These are phyloP conservation scores for Cercospora nicotianae DNA, from an alignment of 2,329 filamentous ascomycete genomes.

Conservation along the genomic window DNA sequence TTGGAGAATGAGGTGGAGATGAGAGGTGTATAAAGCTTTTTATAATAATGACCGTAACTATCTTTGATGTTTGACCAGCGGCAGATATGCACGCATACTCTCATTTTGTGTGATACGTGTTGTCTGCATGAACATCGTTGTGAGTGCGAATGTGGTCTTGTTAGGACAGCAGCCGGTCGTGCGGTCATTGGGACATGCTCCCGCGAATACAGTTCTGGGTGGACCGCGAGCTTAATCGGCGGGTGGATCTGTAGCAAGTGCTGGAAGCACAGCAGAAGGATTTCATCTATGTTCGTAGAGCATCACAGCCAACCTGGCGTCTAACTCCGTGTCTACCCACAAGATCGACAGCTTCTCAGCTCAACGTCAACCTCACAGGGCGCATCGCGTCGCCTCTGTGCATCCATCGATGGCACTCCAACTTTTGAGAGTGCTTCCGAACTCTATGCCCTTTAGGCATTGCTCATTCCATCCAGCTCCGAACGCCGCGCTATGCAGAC, in stretches of 20 bases:
- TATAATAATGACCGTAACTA: conserved; percentile 21
- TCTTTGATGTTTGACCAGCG: conserved; percentile 18
- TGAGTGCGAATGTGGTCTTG: background rate
- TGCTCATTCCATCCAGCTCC: conserved; percentile 7
- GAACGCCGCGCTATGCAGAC: conserved; percentile 31
- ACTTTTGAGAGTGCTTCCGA: conserved; percentile 4
- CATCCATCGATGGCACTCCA: background rate
- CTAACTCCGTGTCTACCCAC: background rate
- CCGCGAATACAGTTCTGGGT: background rate
- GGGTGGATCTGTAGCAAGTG: background rate
- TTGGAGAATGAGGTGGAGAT: background rate
- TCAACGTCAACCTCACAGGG: background rate
- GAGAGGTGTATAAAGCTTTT: conserved; percentile 4
- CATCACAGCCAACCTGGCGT: background rate
- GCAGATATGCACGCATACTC: background rate
- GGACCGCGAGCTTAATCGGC: background rate
- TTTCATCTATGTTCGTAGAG: conserved; percentile 1
- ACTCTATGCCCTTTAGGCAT: conserved; percentile 1
- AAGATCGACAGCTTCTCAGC: background rate
- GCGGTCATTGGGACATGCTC: background rate
- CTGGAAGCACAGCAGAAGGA: background rate
- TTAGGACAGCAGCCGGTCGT: background rate
- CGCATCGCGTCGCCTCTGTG: background rate
- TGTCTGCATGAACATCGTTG: background rate
- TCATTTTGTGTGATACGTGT: background rate